phyloP scores from a whole-genome alignment of 306 rosid species.

The Inga leiocalycina region DNA sequence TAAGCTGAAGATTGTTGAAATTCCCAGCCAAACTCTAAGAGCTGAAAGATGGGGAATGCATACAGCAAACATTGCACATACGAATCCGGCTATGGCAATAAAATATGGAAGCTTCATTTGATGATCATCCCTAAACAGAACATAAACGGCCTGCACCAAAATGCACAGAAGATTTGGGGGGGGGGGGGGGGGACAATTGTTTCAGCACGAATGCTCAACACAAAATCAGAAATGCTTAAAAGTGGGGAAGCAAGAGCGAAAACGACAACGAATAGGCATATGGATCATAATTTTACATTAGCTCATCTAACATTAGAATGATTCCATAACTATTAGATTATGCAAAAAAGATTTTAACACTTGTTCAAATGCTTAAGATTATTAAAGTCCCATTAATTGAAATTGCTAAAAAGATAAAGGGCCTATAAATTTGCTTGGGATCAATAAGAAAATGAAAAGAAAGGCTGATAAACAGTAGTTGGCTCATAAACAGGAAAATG shows the following conservation, averaged over 20 bases:
- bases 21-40: slow-evolving; percentile 84
- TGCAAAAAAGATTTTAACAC: neutral
- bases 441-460: neutral
- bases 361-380: neutral
- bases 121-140: slow-evolving; percentile 65
- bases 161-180: neutral
- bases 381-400: neutral
- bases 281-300: neutral
- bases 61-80: slow-evolving; percentile 82
- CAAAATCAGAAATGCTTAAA: neutral
- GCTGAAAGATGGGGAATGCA: slow-evolving; percentile 95
- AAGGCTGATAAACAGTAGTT: neutral
- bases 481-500: slow-evolving; percentile 10
- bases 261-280: neutral
- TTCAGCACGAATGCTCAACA: neutral
- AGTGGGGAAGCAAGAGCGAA: neutral
- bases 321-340: neutral
- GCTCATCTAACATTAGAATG: slow-evolving; percentile 5
- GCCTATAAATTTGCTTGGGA: neutral
- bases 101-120: slow-evolving; percentile 81
- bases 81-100: slow-evolving; percentile 78
- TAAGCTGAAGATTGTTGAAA: slow-evolving; percentile 82
- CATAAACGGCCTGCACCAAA: slow-evolving; percentile 67
- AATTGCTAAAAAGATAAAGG: neutral
- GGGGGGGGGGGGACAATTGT: neutral